Evolutionary conservation across 2,329 filamentous ascomycete genomes (phyloP), one percentile per base, ranked within the genome.

Genomic region (Claviceps pusilla): DNA sequence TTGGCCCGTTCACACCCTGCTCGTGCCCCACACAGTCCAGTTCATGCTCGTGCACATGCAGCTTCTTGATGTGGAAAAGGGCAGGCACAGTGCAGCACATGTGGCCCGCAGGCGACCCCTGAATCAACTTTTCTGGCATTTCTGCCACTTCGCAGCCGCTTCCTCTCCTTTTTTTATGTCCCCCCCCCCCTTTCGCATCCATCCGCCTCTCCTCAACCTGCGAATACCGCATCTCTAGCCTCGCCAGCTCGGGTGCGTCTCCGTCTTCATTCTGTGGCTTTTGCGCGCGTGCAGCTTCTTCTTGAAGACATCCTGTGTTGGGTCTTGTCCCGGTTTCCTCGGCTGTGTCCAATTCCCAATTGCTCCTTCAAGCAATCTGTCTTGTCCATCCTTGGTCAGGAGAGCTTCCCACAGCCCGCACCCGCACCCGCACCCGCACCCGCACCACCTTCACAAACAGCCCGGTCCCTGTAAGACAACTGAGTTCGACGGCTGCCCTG

Each of bases 241-340:
- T 54, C 41, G 50, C 45, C 52, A 54, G 55, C 43, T 45, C 28
- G 35, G 48, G 43, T 52, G 48, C 37, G n/a, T 54, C 24, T 31
- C 29, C 43, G 35, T 51, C 5, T 24, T 33, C 39, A 2, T 49
- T 46, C 37, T 52, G 48, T 24, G 37, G 42, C 29, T 28, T 48
- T 39, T 45, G 41, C 41, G 4, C 43, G 35, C 12, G 28, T 35
- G 33, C 49, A 31, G 4, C 4, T n/a, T 48, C 28, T 51, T 11
- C 29, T 41, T 48, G 33, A 33, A 52, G 33, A 28, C n/a, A 7
- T 35, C 12, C 19, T n/a, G 47, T 28, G 47, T 28, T 48, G 39
- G 29, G 12, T 42, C 24, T 16, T 33, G 31, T 33, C 16, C 39
- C 9, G 14, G 14, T 48, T 48, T 48, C 24, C 12, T 5, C 10